These are phyloP conservation scores for Ambrosiella xylebori DNA, from an alignment of 2,329 filamentous ascomycete genomes.

Conservation along the genomic window DNA sequence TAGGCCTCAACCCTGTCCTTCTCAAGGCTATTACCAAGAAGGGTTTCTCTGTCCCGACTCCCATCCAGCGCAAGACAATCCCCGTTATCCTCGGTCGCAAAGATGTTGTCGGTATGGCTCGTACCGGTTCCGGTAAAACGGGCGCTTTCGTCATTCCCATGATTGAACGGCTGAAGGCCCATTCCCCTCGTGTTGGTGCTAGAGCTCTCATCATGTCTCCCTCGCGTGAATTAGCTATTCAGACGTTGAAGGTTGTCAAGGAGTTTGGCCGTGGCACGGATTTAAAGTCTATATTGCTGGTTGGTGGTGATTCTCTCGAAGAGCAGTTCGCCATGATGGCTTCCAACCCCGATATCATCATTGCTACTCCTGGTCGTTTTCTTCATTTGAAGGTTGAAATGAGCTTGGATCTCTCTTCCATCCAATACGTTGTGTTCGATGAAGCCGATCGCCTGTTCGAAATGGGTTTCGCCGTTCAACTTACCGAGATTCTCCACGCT, in stretches of 20 bases:
- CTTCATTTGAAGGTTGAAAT: conserved; percentile 96
- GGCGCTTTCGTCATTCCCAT: conserved; percentile 96
- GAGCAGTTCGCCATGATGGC: conserved; percentile 91
- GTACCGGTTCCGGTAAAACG: conserved; percentile 97
- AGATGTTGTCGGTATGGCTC: conserved; percentile 97
- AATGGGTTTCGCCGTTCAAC: conserved; percentile 90
- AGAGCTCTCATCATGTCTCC: conserved; percentile 80
- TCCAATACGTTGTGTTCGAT: conserved; percentile 91
- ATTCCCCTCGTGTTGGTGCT: conserved; percentile 73
- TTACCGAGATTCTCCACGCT: conserved; percentile 83
- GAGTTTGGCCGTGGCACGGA: conserved; percentile 84
- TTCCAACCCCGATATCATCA: conserved; percentile 89
- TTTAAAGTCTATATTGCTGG: conserved; percentile 72
- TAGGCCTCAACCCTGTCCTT: conserved; percentile 61
- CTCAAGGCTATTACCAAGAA: conserved; percentile 85
- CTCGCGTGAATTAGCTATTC: conserved; percentile 81
- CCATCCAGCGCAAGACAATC: conserved; percentile 93
- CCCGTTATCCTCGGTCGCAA: conserved; percentile 75
- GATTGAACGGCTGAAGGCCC: conserved; percentile 81
- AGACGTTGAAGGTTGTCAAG: conserved; percentile 92
- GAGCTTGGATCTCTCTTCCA: conserved; percentile 74
- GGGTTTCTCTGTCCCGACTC: conserved; percentile 89
- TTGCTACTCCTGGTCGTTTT: conserved; percentile 91
- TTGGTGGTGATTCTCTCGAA: conserved; percentile 88
- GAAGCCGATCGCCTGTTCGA: conserved; percentile 95